Evolutionary conservation across 2,329 filamentous ascomycete species (phyloP).

Genomic region (Annulohypoxylon truncatum): DNA sequence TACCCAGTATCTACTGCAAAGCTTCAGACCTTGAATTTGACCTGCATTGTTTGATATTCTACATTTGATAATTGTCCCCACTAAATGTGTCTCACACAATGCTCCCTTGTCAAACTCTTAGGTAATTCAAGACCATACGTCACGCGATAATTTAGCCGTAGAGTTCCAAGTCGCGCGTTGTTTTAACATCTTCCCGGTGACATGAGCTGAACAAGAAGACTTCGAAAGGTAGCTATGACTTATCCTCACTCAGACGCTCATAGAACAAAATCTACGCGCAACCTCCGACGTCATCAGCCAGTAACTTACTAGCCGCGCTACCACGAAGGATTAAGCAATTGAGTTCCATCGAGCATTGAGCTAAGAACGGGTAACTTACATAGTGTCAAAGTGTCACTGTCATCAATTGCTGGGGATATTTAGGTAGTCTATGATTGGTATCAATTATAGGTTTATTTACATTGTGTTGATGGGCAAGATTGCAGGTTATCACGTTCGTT

Average conservation of each 20-base stretch:
- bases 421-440: background rate
- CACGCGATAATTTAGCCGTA: background rate
- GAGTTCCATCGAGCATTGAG: background rate
- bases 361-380: background rate
- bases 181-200: background rate
- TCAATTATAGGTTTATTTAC: slow-evolving; percentile 3
- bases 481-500: background rate
- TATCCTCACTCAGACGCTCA: slow-evolving; percentile 5
- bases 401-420: background rate
- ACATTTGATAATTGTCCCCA: background rate
- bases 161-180: background rate
- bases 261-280: background rate
- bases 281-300: slow-evolving; percentile 41
- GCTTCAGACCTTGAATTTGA: background rate
- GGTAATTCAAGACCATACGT: background rate
- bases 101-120: background rate
- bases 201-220: background rate
- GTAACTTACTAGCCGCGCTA: background rate
- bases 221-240: slow-evolving; percentile 16
- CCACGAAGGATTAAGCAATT: background rate
- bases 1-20: background rate
- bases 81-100: background rate
- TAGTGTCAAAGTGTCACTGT: slow-evolving; percentile 14
- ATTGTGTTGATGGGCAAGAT: background rate
- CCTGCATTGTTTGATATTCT: background rate